Conservation (phyloP, 2,329 filamentous ascomycete species). For the Pleomassaria siparia region DNA sequence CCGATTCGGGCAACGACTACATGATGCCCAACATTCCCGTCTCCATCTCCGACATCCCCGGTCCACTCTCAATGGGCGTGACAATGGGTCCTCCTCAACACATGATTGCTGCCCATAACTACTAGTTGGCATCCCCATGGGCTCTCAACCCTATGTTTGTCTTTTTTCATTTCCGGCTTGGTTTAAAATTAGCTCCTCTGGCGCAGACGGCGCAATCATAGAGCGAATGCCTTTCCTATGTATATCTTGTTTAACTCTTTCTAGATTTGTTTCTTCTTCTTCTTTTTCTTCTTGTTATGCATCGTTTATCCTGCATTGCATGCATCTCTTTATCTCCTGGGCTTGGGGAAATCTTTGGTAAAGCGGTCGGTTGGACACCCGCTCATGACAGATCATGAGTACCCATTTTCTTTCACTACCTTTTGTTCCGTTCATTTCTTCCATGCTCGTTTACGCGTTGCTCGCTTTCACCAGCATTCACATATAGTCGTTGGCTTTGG, state of each 20-base stretch:
- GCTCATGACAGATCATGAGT: slow-evolving; percentile 17
- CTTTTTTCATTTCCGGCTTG: slow-evolving; percentile 17
- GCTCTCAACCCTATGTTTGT: no score
- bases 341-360: slow-evolving; percentile 10
- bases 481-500: not conserved
- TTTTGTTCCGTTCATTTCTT: slow-evolving; percentile 1
- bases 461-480: not conserved
- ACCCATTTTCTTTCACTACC: slow-evolving; percentile 12
- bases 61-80: slow-evolving; percentile 38
- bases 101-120: slow-evolving; percentile 49
- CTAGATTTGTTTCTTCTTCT: slow-evolving; percentile 23
- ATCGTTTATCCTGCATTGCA: slow-evolving; percentile 20
- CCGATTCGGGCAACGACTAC: slow-evolving; percentile 69
- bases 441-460: not conserved
- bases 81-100: slow-evolving; percentile 47
- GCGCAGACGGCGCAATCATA: slow-evolving; percentile 27
- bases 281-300: slow-evolving; percentile 6
- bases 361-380: slow-evolving; percentile 1
- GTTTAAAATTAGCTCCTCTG: slow-evolving; percentile 22
- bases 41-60: slow-evolving; percentile 40
- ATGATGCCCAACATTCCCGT: slow-evolving; percentile 28
- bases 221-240: slow-evolving; percentile 24
- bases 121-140: slow-evolving; percentile 25
- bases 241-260: slow-evolving; percentile 28
- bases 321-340: slow-evolving; percentile 23